Evolutionary conservation across 805 yeast species (phyloP), one percentile per base, ranked within the genome.

Genomic region (Lipomyces oligophaga): DNA sequence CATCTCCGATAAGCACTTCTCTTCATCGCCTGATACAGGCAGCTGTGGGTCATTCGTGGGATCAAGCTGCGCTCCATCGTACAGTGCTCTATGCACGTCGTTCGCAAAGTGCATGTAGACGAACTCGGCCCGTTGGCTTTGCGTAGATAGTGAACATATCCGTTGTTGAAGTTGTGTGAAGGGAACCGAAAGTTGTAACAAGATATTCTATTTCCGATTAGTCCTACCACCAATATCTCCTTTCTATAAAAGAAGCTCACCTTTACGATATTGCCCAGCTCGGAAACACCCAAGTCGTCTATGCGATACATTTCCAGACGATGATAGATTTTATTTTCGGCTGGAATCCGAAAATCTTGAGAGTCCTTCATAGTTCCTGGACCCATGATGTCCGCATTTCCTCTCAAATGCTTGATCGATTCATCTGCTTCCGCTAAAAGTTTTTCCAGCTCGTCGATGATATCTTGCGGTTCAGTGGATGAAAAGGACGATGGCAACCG

Each of bases 121-220:
- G n/a, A 41, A 41, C 26, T 54, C 58, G 27, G 27, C 40, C n/a
- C n/a, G n/a, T 33, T 30, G 36, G 2, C 49, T 24, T 15, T 43
- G 57, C 13, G 28, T 30, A 2, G 40, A 36, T n/a, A 55, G 26
- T 5, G 47, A 26, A 45, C 36, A 40, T 7, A 54, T 38, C 19
- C 49, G 44, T 8, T 33, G 22, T 22, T 53, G 59, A 5, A 51
- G 46, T 53, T 43, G 73, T 70, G 63, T 64, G 72, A 33, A 79
- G 78, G 37, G 80, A 76, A 46, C 76, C 68, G 50, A 74, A 47
- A 58, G 77, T 75, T 21, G 79, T 60, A 31, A 30, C 25, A 49
- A 16, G n/a, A 54, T 45, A 31, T 54, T 54, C 49, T 49, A 25
- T 10, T n/a, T 3, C 25, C 24, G 5, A 22, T 41, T 34, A 34